phyloP scores from a whole-genome alignment of 495 filamentous ascomycete genomes.

The Aspergillus asperescens region DNA sequence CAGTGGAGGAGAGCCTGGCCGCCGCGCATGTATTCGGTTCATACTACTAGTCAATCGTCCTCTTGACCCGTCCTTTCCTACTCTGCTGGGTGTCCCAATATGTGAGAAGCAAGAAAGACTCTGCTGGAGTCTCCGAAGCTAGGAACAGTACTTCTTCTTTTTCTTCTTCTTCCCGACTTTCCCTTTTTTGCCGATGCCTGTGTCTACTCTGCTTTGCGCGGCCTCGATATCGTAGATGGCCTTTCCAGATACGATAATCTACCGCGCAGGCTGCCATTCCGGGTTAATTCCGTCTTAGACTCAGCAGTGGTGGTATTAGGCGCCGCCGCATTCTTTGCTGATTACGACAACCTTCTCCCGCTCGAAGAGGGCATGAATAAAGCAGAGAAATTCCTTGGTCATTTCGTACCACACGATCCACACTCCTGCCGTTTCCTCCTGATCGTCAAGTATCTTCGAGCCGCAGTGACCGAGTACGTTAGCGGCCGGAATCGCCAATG shows the following conservation, averaged over 20 bases:
- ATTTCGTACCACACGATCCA: constrained; percentile 58
- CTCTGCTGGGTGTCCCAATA: constrained; percentile 48
- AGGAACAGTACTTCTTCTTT: constrained; percentile 27
- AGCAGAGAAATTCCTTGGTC: constrained; percentile 54
- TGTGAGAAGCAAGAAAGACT: constrained; percentile 34
- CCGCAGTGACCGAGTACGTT: constrained; percentile 47
- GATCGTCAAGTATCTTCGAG: constrained; percentile 57
- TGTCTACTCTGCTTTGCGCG: constrained; percentile 63
- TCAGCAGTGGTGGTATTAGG: constrained; percentile 63
- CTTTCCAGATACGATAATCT: constrained; percentile 55
- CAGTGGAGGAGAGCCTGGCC: constrained; percentile 53
- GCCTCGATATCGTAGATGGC: constrained; percentile 55
- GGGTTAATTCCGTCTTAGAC: constrained; percentile 70
- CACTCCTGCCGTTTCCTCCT: constrained; percentile 60
- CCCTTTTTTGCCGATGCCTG: constrained; percentile 66
- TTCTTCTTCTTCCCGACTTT: constrained; percentile 53
- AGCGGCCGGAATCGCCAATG: constrained; percentile 31
- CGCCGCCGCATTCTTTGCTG: constrained; percentile 65
- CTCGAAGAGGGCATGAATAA: constrained; percentile 53
- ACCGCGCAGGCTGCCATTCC: constrained; percentile 62
- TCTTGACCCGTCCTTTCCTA: constrained; percentile 66
- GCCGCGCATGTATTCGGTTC: constrained; percentile 63
- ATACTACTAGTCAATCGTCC: constrained; percentile 68
- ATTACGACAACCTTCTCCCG: constrained; percentile 52
- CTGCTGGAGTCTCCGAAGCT: constrained; percentile 18